Conservation (phyloP, 805 yeast genomes). For the Zygosaccharomyces bailii region DNA sequence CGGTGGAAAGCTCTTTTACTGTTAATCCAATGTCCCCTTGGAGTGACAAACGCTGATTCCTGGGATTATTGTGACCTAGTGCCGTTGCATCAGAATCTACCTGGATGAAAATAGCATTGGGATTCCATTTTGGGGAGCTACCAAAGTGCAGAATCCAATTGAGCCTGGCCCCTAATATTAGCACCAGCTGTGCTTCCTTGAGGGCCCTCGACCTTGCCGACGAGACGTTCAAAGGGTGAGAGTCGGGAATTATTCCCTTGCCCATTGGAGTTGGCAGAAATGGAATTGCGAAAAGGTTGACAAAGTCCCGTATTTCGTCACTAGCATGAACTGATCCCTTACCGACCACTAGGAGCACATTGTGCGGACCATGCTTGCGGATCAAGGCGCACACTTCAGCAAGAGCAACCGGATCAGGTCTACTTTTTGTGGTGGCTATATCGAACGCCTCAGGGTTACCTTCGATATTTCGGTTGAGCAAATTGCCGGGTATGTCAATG, state of each 20-base stretch:
- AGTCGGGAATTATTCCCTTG: constrained; percentile 62
- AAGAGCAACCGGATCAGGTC: constrained; percentile 19
- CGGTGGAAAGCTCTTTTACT: constrained; percentile 35
- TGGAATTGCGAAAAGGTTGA: constrained; percentile 44
- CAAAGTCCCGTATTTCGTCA: constrained; percentile 39
- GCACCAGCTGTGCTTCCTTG: constrained; percentile 52
- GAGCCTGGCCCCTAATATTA: constrained; percentile 62
- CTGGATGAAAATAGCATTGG: constrained; percentile 50
- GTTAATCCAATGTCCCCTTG: constrained; percentile 53
- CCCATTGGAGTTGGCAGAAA: constrained; percentile 80
- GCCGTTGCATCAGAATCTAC: constrained; percentile 54
- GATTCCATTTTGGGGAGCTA: constrained; percentile 49
- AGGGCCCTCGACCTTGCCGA: constrained; percentile 64
- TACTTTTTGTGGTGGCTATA: constrained; percentile 9
- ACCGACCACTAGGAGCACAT: constrained; percentile 59
- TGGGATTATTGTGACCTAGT: constrained; percentile 44
- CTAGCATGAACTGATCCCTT: constrained; percentile 59
- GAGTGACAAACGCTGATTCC: constrained; percentile 42
- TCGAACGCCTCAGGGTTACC: background rate
- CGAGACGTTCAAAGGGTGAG: constrained; percentile 46
- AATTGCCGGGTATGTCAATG: constrained; percentile 61
- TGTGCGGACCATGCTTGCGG: constrained; percentile 37
- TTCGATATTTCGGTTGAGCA: constrained; percentile 37
- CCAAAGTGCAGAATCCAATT: constrained; percentile 76
- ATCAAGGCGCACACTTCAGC: constrained; percentile 35